Conservation (phyloP, 306 rosid species). For the Cercis canadensis region DNA sequence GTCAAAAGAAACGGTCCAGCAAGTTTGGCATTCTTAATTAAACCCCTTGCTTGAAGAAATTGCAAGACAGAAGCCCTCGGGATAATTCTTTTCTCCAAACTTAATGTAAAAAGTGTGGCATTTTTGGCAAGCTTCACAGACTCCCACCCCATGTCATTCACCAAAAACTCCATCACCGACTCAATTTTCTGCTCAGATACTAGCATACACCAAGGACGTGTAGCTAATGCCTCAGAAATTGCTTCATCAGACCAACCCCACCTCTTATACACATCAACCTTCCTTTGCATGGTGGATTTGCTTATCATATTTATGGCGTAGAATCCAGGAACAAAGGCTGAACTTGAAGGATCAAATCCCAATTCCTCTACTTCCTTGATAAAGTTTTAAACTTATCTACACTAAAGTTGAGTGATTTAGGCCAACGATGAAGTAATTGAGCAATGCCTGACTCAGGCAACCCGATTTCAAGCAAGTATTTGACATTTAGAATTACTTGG, state of each 20-base stretch:
- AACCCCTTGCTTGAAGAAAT: constrained; percentile 29
- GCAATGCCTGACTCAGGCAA: constrained; percentile 16
- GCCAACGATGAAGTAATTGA: constrained; percentile 15
- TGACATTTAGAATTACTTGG: neutral
- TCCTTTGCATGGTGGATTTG: constrained; percentile 40
- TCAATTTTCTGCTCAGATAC: constrained; percentile 37
- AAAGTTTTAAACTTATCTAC: neutral
- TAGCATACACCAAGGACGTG: constrained; percentile 39
- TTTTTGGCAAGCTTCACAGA: neutral
- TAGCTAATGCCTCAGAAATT: constrained; percentile 25
- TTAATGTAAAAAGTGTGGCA: constrained; percentile 24
- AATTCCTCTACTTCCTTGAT: constrained; percentile 32
- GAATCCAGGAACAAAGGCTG: constrained; percentile 28
- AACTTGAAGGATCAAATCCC: constrained; percentile 40
- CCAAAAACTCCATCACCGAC: constrained; percentile 36
- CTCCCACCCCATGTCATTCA: constrained; percentile 40
- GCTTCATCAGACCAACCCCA: constrained; percentile 45
- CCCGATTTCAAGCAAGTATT: neutral
- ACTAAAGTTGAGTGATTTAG: neutral
- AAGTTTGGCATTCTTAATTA: neutral
- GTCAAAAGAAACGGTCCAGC: neutral
- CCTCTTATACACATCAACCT: constrained; percentile 34
- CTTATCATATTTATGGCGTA: neutral
- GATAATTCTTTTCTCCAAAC: constrained; percentile 39
- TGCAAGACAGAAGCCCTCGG: constrained; percentile 45